Evolutionary conservation across 768 basidiomycete species (phyloP), one percentile per base, ranked within the genome.

Genomic region (Tephrocybe sp.): DNA sequence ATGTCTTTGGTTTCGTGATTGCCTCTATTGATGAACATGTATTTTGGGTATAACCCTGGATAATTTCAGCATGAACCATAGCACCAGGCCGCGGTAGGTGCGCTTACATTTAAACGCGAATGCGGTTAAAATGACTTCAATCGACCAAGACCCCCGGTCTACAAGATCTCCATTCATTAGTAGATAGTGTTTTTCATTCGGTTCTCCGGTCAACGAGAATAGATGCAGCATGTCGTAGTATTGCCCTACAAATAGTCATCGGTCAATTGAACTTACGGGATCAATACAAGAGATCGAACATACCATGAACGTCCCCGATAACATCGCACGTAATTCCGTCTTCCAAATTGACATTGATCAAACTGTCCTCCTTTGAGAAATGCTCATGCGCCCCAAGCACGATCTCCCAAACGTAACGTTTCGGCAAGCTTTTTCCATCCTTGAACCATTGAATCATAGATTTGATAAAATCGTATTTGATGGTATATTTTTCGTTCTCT

Each of bases 1-100:
- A 99, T 98, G 40, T 98, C 94, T 66, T 91, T 90, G 53, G 93
- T 86, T 71, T 96, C 93, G 63, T 98, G 96, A 71, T 98, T 98
- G 15, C 96, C 96, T 57, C 96, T 83, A 67, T 99, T 98, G 65
- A 99, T 83, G 68, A 81, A 96, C 78, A 98, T 91, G 51, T 76
- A 82, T 51, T 82, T 82, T 3, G 96, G 96, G 70, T 91, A 93
- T 50, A 98, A 72, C 95, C 95, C 92, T 93, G 59, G 12, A 47
- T 48, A 5, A 41, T 36, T 38, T 54, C 32, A 20, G 47, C 42
- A 24, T 12, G 21, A 7, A 15, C 12, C 4, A 10, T 2, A 42
- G 8, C 15, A 37, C 23, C 7, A 21, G 12, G 38, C 20, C 38
- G 38, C n/a, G 7, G 5, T 21, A 7, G 26, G 36, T 4, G 18